Percentiles rank a stretch among this genome's conserved stretches.
These are phyloP conservation scores for Trichoderma asperellum DNA, from an alignment of 2,329 filamentous ascomycete genomes.

Conservation along the genomic window DNA sequence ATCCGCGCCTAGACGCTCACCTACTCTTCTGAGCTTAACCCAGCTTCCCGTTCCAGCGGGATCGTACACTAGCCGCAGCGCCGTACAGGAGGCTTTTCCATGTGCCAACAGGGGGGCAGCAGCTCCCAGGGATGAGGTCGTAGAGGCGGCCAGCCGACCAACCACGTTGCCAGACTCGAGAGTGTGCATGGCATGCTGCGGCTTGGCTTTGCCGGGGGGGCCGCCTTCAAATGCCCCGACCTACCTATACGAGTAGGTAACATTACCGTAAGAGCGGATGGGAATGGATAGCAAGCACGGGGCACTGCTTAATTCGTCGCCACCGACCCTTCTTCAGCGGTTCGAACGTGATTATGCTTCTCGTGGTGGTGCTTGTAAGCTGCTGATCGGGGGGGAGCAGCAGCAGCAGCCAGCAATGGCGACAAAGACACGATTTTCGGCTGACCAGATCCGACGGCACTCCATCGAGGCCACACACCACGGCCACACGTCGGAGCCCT, in stretches of 20 bases:
- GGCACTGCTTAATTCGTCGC: slow-evolving; percentile 7
- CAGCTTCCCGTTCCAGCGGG: slow-evolving; percentile 30
- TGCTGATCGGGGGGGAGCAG: background rate
- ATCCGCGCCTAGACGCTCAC: slow-evolving; percentile 21
- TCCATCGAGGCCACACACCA: slow-evolving; percentile 4
- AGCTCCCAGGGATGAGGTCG: background rate
- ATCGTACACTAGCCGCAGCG: slow-evolving; percentile 27
- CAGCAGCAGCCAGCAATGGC: background rate
- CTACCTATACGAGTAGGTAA: slow-evolving; percentile 29
- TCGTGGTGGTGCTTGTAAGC: background rate
- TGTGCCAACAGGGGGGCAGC: slow-evolving; percentile 24
- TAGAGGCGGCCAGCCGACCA: slow-evolving; percentile 6
- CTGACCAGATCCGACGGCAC: slow-evolving; percentile 21
- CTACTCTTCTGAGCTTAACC: slow-evolving; percentile 19
- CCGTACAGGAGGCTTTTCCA: slow-evolving; percentile 22
- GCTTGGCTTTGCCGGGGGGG: slow-evolving; percentile 27
- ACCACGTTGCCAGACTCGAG: slow-evolving; percentile 4
- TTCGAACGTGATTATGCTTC: background rate
- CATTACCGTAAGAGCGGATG: slow-evolving; percentile 28
- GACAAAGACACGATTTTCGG: slow-evolving; percentile 3
- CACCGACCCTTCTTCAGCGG: background rate
- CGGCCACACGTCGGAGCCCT: slow-evolving; percentile 18
- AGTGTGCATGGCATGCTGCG: slow-evolving; percentile 8
- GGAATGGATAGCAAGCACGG: slow-evolving; percentile 1
- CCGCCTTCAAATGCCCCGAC: slow-evolving; percentile 11